Conservation (phyloP, 179 eudicot species). For the Beta lomatogona region DNA sequence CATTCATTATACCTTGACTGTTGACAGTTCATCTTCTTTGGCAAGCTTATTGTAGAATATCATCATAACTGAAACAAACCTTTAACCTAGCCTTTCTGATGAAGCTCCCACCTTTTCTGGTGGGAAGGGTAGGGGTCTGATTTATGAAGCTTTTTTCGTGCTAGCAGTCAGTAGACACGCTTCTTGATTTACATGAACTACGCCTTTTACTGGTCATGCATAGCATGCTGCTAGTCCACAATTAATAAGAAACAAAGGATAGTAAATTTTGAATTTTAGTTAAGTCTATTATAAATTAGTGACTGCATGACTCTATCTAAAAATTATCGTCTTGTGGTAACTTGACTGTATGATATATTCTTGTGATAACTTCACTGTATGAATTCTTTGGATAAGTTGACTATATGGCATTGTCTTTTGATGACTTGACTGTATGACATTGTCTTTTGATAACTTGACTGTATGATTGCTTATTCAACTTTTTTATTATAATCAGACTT, state of each 20-base stretch:
- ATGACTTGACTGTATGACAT: no score
- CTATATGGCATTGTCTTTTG: no score
- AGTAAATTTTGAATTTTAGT: background rate
- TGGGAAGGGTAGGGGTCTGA: background rate
- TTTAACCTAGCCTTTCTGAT: background rate
- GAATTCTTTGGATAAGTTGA: no score
- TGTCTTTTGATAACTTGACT: background rate
- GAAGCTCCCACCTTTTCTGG: background rate
- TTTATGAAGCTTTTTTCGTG: background rate
- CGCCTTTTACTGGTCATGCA: background rate
- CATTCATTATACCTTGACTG: background rate
- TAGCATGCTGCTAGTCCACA: background rate
- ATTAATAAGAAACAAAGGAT: background rate
- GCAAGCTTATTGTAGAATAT: background rate
- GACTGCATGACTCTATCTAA: background rate
- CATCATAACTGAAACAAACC: background rate
- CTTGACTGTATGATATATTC: no score
- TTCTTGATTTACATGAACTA: background rate
- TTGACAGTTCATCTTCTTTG: background rate
- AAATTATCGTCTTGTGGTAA: background rate
- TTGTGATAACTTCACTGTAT: no score
- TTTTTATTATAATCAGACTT: conserved; percentile 53
- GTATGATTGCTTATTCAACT: background rate
- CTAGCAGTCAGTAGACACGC: background rate
- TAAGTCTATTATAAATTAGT: background rate